Base-by-base conservation (phyloP, 2,329 filamentous ascomycete species). In the Sordariomycetes sp. region DNA sequence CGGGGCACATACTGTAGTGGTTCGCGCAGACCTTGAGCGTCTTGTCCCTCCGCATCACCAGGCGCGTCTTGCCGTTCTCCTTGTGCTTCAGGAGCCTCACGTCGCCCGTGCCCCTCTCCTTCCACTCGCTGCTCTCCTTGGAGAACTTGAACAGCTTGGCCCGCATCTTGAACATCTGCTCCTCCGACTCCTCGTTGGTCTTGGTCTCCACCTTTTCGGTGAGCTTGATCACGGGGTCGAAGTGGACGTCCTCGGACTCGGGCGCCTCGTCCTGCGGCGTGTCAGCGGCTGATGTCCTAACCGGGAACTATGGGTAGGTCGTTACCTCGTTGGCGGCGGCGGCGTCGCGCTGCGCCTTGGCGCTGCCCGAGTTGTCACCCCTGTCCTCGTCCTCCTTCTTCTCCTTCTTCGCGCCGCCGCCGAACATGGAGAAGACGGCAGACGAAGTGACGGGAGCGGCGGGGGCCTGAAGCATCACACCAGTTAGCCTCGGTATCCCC, bases 11-110 rank as follows among this genome's bases (percentile, higher is more conserved):
- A 96, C 92, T 87, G 78, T 99, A 99, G 83, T 99, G 94, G 82
- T 99, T 99, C 72, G 94, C 94, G 87, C 94, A 99, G 76, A 99
- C 94, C 84, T 99, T 99, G 79, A 97, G 86, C 61, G 94, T 99
- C 90, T 97, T 97, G 81, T 99, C 94, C 72, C 94, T 85, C 74
- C 94, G 89, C 94, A 99, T 99, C 67, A 99, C 94, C 68, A 99
- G 80, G 67, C 94, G 86, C 60, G 92, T 96, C 87, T 97, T 97
- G 76, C 88, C 86, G 74, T 96, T 97, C 80, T 97, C 92, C 83
- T 91, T 94, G 82, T 99, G 94, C 86, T 97, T 97, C 71, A 99
- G 81, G 74, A 99, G 82, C 70, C 93, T 86, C 63, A 97, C 92
- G 69, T 97, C 93, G 68, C 94, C 94, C 64, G 94, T 97, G 64